Evolutionary conservation across 2,329 filamentous ascomycete species (phyloP).

Genomic region (Nectriaceae sp.): DNA sequence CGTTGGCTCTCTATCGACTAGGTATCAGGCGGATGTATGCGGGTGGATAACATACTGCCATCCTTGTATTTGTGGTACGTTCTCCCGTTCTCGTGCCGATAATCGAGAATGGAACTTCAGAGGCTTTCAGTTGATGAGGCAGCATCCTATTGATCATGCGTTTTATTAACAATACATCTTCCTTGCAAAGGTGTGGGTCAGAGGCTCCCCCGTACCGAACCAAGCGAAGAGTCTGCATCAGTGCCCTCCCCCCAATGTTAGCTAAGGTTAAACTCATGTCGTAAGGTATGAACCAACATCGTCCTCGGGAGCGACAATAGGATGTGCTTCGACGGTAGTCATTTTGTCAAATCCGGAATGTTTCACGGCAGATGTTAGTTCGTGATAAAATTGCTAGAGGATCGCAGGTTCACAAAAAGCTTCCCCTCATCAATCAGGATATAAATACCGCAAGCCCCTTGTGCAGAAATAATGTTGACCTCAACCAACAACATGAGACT

Average conservation of each 20-base stretch:
- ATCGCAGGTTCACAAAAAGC: not conserved
- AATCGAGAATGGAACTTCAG: not conserved
- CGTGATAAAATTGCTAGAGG: not conserved
- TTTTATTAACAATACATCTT: no score
- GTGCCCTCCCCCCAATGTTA: not conserved
- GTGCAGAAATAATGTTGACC: not conserved
- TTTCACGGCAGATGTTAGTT: not conserved
- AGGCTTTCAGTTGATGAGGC: not conserved
- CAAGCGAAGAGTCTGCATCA: not conserved
- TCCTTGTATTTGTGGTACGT: not conserved
- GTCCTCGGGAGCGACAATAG: not conserved
- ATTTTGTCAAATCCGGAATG: no score
- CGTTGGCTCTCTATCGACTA: not conserved
- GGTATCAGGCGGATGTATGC: not conserved
- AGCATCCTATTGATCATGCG: not conserved
- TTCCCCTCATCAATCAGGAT: not conserved
- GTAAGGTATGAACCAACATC: not conserved
- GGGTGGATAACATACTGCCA: not conserved
- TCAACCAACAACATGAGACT: not conserved
- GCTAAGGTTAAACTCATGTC: not conserved
- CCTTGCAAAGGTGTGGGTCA: no score
- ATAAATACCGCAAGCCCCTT: not conserved
- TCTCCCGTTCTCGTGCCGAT: not conserved
- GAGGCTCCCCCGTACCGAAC: not conserved
- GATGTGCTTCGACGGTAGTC: not conserved